Conservation (phyloP, 1,284 basidiomycete species). For the Cryptococcus jaspeensis region DNA sequence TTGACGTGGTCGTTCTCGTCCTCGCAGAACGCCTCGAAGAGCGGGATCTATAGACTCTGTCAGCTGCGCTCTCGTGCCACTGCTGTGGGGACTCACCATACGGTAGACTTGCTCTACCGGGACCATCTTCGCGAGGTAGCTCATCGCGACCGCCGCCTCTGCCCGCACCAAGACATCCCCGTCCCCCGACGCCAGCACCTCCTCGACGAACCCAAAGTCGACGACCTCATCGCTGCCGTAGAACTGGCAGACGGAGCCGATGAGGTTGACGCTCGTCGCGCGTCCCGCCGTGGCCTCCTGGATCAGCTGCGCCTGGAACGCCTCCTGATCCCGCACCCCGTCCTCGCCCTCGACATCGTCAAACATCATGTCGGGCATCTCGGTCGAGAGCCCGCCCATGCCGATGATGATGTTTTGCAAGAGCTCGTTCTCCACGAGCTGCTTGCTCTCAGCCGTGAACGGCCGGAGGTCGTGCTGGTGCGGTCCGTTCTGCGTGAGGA, state of each 20-base stretch:
- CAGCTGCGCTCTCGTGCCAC: neutral
- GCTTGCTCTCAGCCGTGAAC: constrained; percentile 60
- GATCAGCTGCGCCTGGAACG: constrained; percentile 44
- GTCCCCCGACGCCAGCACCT: constrained; percentile 73
- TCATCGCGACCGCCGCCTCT: constrained; percentile 86
- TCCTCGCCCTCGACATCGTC: constrained; percentile 24
- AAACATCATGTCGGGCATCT: constrained; percentile 43
- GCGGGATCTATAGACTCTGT: constrained; percentile 62
- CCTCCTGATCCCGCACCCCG: constrained; percentile 18
- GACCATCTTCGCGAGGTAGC: constrained; percentile 80
- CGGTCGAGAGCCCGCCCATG: constrained; percentile 71
- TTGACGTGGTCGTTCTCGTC: constrained; percentile 82
- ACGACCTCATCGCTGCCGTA: constrained; percentile 64
- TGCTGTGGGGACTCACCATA: constrained; percentile 58
- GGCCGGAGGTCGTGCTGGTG: constrained; percentile 50
- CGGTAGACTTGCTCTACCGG: constrained; percentile 66
- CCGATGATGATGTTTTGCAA: constrained; percentile 81
- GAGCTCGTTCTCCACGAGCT: constrained; percentile 73
- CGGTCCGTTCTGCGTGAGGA: constrained; percentile 45
- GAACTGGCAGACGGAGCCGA: constrained; percentile 61
- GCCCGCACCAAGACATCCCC: constrained; percentile 82
- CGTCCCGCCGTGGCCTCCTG: constrained; percentile 81
- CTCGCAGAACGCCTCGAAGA: constrained; percentile 68
- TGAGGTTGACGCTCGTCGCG: constrained; percentile 87
- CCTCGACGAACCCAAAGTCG: constrained; percentile 67